Evolutionary conservation across 768 basidiomycete genomes (phyloP).

Genomic region (Suillus placidus): DNA sequence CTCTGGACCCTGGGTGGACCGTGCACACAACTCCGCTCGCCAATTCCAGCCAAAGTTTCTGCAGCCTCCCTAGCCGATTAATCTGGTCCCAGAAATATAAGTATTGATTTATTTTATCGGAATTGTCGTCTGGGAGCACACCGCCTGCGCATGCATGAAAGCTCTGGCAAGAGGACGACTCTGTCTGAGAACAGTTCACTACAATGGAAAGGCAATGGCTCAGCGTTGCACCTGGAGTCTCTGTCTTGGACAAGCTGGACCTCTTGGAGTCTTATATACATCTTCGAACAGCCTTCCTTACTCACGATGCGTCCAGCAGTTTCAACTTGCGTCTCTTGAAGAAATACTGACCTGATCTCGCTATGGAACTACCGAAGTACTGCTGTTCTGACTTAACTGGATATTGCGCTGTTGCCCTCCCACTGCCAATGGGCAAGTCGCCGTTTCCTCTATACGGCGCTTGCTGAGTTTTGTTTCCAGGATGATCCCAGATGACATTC

Average conservation of each 20-base stretch:
- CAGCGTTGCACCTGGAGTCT: background rate
- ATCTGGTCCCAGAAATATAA: background rate
- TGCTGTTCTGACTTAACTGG: background rate
- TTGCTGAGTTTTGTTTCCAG: background rate
- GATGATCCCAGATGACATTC: background rate
- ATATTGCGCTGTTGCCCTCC: background rate
- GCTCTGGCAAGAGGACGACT: background rate
- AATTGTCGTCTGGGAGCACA: background rate
- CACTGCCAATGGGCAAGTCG: background rate
- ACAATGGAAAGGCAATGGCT: background rate
- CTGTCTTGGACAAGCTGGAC: background rate
- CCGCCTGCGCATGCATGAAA: background rate
- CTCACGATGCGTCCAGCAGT: background rate
- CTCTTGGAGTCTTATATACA: background rate
- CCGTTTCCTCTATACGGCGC: background rate
- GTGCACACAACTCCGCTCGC: conserved; percentile 7
- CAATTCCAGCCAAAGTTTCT: conserved; percentile 2
- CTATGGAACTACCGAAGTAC: background rate
- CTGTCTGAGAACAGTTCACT: background rate
- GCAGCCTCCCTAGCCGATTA: background rate
- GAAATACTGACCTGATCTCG: no score
- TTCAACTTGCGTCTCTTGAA: background rate
- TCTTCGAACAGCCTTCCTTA: background rate
- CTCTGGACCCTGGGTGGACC: conserved; percentile 5
- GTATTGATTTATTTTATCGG: background rate